Conservation (phyloP, 1,284 basidiomycete species). For the Trichosporon asahii region DNA sequence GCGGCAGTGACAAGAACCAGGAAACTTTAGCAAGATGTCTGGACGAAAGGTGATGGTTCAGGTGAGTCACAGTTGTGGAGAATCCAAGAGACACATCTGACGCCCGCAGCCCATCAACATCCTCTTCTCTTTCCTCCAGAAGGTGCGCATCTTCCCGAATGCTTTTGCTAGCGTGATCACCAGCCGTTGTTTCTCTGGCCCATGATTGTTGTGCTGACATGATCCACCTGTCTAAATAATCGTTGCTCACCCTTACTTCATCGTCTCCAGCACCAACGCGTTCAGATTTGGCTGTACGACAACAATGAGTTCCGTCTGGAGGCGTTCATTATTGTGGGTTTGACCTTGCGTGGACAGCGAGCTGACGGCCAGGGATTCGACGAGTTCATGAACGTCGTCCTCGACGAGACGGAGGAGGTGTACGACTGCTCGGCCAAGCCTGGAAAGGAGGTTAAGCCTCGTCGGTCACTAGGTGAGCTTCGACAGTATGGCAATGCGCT, state of each 20-base stretch:
- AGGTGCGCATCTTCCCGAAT: constrained; percentile 29
- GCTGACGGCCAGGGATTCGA: constrained; percentile 77
- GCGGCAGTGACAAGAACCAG: constrained; percentile 16
- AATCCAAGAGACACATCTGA: not conserved
- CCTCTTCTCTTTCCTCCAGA: constrained; percentile 96
- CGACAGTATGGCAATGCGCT: too few relatives aligned
- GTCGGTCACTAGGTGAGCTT: constrained; percentile 45
- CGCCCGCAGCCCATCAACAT: constrained; percentile 69
- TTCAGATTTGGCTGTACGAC: constrained; percentile 95
- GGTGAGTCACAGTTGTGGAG: constrained; percentile 57
- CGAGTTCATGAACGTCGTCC: constrained; percentile 98
- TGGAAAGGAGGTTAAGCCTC: constrained; percentile 66
- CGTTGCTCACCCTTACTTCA: too few relatives aligned
- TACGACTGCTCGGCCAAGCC: constrained; percentile 83
- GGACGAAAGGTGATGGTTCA: constrained; percentile 96
- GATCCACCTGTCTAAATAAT: not conserved
- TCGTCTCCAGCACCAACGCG: constrained; percentile 66
- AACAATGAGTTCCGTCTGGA: constrained; percentile 96
- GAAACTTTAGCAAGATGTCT: constrained; percentile 63
- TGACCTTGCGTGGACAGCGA: constrained; percentile 12
- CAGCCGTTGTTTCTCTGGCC: not conserved
- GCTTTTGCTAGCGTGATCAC: not conserved
- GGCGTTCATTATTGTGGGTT: constrained; percentile 85
- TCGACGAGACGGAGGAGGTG: constrained; percentile 94
- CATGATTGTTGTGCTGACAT: constrained; percentile 3